phyloP scores from a whole-genome alignment of 2,329 filamentous ascomycete species.

The Fusarium sp. region DNA sequence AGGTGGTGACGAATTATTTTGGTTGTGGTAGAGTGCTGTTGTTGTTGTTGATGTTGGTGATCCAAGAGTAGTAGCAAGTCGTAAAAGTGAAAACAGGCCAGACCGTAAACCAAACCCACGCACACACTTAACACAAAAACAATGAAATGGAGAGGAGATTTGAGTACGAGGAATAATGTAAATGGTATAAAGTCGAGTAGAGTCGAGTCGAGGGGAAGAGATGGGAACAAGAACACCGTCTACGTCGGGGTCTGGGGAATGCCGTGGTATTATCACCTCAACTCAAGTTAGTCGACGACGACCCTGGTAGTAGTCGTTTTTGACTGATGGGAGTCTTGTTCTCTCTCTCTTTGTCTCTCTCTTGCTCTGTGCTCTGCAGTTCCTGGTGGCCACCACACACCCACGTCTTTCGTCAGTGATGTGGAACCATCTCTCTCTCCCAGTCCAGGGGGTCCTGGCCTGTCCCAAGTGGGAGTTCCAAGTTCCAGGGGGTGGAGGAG shows the following conservation, averaged over 20 bases:
- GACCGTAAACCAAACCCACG: constrained; percentile 23
- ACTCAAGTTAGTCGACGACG: constrained; percentile 15
- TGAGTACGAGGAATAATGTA: not conserved
- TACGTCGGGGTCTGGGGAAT: constrained; percentile 40
- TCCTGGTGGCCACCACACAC: constrained; percentile 38
- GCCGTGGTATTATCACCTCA: constrained; percentile 44
- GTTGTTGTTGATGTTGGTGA: constrained; percentile 9
- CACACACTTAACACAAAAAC: constrained; percentile 4
- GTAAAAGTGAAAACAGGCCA: constrained; percentile 1
- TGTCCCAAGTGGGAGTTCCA: constrained; percentile 29
- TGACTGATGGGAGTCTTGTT: constrained; percentile 13
- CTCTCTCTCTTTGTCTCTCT: constrained; percentile 27
- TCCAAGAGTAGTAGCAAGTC: constrained; percentile 8
- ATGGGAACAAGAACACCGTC: constrained; percentile 26
- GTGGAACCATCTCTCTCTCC: constrained; percentile 18
- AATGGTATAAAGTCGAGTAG: constrained; percentile 8
- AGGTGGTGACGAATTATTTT: constrained; percentile 7
- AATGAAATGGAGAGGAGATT: constrained; percentile 6
- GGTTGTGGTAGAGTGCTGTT: not conserved
- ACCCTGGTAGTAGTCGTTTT: constrained; percentile 25
- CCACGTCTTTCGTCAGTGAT: constrained; percentile 38
- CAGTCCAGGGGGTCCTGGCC: constrained; percentile 28
- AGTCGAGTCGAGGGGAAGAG: constrained; percentile 32
- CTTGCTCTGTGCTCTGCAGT: not conserved
- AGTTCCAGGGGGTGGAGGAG: constrained; percentile 36